These are phyloP conservation scores for Eragrostis curvula DNA, from an alignment of 176 grass and related monocot genomes.

Conservation along the genomic window DNA sequence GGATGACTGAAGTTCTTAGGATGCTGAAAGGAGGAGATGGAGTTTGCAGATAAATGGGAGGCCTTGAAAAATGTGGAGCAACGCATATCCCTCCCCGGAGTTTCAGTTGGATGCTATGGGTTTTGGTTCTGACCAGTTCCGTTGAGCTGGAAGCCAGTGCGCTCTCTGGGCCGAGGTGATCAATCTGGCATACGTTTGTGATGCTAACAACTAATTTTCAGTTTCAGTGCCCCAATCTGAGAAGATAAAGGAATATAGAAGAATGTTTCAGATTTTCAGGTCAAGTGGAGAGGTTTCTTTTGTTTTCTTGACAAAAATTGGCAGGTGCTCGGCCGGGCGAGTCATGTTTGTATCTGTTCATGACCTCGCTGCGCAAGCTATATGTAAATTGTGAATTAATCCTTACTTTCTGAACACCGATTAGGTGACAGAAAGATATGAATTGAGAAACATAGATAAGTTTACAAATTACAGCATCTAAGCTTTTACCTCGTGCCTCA, in stretches of 20 bases:
- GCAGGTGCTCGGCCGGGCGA: too few species aligned
- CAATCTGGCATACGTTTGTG: constrained; percentile 19
- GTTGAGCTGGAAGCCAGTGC: constrained; percentile 58
- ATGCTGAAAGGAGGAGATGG: constrained; percentile 76
- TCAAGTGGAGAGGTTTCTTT: constrained; percentile 14
- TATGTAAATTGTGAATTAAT: not conserved
- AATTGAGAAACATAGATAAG: not conserved
- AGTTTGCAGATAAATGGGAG: constrained; percentile 77
- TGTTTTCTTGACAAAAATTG: not conserved
- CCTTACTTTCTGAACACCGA: not conserved
- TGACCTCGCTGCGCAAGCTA: not conserved
- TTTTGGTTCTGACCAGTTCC: constrained; percentile 45
- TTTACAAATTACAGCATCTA: too few species aligned
- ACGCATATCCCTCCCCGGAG: constrained; percentile 14
- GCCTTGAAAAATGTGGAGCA: constrained; percentile 47
- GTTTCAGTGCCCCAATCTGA: not conserved
- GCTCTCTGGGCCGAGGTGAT: constrained; percentile 86
- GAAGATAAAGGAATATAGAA: not conserved
- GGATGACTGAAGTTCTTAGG: constrained; percentile 66
- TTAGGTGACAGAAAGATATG: not conserved
- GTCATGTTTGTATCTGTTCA: not conserved
- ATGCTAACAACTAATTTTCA: constrained; percentile 1
- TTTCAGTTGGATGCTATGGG: constrained; percentile 5
- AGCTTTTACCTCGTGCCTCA: not conserved
- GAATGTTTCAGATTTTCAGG: not conserved